Base-by-base conservation (phyloP, 2,329 filamentous ascomycete species). In the Tothia fuscella region DNA sequence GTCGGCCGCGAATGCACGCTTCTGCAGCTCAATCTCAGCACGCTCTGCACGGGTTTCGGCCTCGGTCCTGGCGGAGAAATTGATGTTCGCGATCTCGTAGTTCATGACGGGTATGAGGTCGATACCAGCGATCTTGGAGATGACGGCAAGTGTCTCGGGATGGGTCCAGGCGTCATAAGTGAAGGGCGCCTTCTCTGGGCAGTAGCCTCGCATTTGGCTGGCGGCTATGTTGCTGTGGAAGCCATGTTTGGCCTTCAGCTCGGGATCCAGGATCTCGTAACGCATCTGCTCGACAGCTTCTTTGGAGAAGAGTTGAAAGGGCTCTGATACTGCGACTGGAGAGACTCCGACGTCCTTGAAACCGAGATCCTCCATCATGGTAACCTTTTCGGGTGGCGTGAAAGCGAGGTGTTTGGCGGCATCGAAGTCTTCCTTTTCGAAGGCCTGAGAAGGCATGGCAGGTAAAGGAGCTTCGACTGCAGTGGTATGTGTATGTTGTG, bases 241-340 rank as follows among this genome's bases (percentile, higher is more conserved):
- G 38, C 65, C 65, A 55, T 70, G 77, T 31, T 76, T 71, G 6
- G 66, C 57, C 48, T 70, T 64, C 3, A 80, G 73, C 28, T 71
- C 64, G 0, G 71, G 63, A 10, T 21, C 32, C 29, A 80, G 62
- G n/a, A 80, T 67, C 54, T 82, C 78, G 3, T 60, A 59, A 42
- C 78, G 67, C 68, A 82, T 80, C 39, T 70, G 66, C 51, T 70
- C 58, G 38, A 82, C 66, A 2, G 77, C 76, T 35, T 78, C 74
- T 24, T 65, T 52, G 9, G 72, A 72, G 57, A 82, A 82, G 19
- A 82, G 64, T 3, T 65, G 65, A 54, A 82, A 82, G 0, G 77
- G 76, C 44, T 80, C 72, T 0, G 76, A 78, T 39, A 79, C 76
- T 10, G 76, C 78, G 37, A 76, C 63, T 1, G 68, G 68, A 2